A percentile compares a stretch with the other conserved stretches of the same genome.
phyloP scores from a whole-genome alignment of 345 rosid species.

The Salix viminalis region DNA sequence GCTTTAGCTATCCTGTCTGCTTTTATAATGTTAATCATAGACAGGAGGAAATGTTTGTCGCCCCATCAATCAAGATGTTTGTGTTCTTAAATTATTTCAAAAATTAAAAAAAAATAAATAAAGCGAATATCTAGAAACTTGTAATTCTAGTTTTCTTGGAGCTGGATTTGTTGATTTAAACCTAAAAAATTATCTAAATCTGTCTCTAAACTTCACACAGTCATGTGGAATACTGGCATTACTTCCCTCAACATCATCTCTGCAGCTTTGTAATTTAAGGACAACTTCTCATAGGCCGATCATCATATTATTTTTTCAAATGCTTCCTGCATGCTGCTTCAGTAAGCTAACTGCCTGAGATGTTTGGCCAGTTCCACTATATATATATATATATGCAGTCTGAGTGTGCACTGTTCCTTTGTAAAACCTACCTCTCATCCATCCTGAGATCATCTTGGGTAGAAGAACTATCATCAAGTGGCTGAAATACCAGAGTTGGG shows the following conservation, averaged over 20 bases:
- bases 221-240: neutral
- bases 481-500: constrained; percentile 42
- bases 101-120: neutral
- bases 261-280: neutral
- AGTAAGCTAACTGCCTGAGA: neutral
- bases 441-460: constrained; percentile 52
- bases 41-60: neutral
- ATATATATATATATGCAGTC: neutral
- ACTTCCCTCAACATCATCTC: neutral
- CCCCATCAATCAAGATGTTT: neutral
- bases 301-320: neutral
- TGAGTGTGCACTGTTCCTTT: neutral
- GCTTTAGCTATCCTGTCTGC: too few species aligned
- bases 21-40: neutral
- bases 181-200: neutral
- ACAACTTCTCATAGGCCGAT: neutral
- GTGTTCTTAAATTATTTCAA: neutral
- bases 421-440: neutral
- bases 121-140: neutral
- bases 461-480: constrained; percentile 61
- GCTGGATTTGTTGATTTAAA: neutral
- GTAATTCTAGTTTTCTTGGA: neutral
- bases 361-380: neutral
- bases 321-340: neutral
- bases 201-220: neutral